Conservation (phyloP, 1,284 basidiomycete genomes). For the Chalciporus sp. region DNA sequence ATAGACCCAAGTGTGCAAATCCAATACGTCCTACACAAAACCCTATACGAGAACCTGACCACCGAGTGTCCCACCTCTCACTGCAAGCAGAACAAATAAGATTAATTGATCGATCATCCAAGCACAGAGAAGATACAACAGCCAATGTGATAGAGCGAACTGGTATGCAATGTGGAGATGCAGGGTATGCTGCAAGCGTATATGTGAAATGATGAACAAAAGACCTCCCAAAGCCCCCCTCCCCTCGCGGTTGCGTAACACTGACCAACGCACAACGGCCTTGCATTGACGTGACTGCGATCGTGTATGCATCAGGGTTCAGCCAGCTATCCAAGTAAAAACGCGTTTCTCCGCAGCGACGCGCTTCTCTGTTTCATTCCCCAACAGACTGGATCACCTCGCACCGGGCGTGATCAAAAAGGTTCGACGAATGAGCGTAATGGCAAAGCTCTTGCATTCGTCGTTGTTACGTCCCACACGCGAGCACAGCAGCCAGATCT, state of each 20-base stretch:
- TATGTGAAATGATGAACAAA: conserved; percentile 4
- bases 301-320: not conserved
- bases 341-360: conserved; percentile 9
- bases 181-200: conserved; percentile 26
- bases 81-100: conserved; percentile 5
- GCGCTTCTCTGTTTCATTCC: conserved; percentile 3
- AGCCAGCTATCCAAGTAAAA: conserved; percentile 9
- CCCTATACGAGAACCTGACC: not conserved
- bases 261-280: conserved; percentile 13
- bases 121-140: conserved; percentile 10
- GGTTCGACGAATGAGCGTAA: conserved; percentile 2
- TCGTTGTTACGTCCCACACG: conserved; percentile 36
- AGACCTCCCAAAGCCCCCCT: conserved; percentile 5
- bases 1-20: conserved; percentile 15
- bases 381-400: conserved; percentile 6
- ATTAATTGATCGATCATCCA: conserved; percentile 1
- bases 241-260: conserved; percentile 3
- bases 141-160: conserved; percentile 10
- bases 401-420: conserved; percentile 1
- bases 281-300: conserved; percentile 32
- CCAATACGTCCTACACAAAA: not conserved
- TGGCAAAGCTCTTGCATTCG: not conserved
- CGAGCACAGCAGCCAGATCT: conserved; percentile 68
- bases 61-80: not conserved
- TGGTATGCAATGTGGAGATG: conserved; percentile 15